Base-by-base conservation (phyloP, 257 asterid genomes). In the Solanum bulbocastanum region DNA sequence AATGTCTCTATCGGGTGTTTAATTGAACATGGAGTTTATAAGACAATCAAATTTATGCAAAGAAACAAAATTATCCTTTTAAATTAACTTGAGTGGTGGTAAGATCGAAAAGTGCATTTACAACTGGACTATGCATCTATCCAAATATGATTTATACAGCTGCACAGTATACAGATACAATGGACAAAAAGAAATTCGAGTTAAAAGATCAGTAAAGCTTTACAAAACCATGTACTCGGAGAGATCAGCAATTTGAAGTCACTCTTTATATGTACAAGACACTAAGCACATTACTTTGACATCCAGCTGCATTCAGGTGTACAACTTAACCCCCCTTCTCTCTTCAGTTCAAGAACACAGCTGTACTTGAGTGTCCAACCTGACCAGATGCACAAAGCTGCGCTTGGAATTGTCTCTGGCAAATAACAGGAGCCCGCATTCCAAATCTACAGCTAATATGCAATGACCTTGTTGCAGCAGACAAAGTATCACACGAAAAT, bases 371-470 rank as follows among this genome's bases (percentile, higher is more conserved):
- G 52, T 94, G 90, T 36, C 93, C 90, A 86, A 92, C 85, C 73
- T 89, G 93, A 79, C 91, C 91, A 78, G 88, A 91, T 56, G 89
- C 84, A 33, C 90, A 75, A 11, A 89, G 83, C 91, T 93, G 93
- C 86, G 94, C 93, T 66, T 86, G 94, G 66, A 91, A 89, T 78
- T 89, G 92, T 89, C 88, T 90, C 91, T 79, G 91, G 88, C 93
- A 88, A 56, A 92, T 73, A n/a, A 87, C 40, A 1, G 94, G 90
- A 84, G 88, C 88, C 37, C 91, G 92, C 72, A 87, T 90, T 52
- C 93, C 91, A 15, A 87, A 89, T 49, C 90, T 66, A 56, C 92
- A 90, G 66, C 87, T 68, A 78, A 91, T 90, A 85, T 88, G 91
- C 91, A 87, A 52, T 15, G 93, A 87, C 90, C 90, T 93, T 12